Evolutionary conservation across 257 asterid genomes (phyloP), one percentile per base, ranked within the genome.

Genomic region (Ilex aquifolium): DNA sequence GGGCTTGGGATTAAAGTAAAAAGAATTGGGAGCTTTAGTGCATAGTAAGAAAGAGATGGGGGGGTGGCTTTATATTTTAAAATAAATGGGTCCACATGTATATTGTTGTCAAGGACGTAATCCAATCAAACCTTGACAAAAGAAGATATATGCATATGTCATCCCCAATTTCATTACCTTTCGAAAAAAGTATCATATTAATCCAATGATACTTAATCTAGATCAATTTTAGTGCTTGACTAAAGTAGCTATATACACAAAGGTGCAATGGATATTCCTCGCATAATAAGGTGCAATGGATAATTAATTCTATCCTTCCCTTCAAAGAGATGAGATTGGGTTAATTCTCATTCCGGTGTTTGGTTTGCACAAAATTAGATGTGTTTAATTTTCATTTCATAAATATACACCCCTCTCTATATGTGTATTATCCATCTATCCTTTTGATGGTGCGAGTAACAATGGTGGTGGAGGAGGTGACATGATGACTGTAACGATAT

Each of bases 241-340:
- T 73, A 59, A 52, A 39, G 44, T 8, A 31, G 17, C 65, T 44
- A 69, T 44, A 69, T 63, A 36, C 44, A 21, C 63, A 49, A 42
- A 65, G 56, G 66, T 70, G 78, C 74, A 62, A 72, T 61, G 82
- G 82, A 72, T 74, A 78, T 76, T 78, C 75, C 75, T 70, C 81
- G 63, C 70, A 69, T 65, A 5, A 29, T 17, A 17, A 21, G n/a
- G n/a, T n/a, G n/a, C n/a, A n/a, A n/a, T 21, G 27, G 27, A 21
- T 21, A 21, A 21, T 1, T 21, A 21, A 21, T 21, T 21, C 27
- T 21, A 21, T 21, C 27, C 27, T 21, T 21, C 27, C 27, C 27
- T 21, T 21, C 27, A 21, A 21, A 21, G 27, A 21, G 1, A 21
- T 21, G 27, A 21, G 27, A 21, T 21, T 21, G 27, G 27, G 27